These are phyloP conservation scores for Parietaria judaica DNA, from an alignment of 306 rosid species.

Conservation along the genomic window DNA sequence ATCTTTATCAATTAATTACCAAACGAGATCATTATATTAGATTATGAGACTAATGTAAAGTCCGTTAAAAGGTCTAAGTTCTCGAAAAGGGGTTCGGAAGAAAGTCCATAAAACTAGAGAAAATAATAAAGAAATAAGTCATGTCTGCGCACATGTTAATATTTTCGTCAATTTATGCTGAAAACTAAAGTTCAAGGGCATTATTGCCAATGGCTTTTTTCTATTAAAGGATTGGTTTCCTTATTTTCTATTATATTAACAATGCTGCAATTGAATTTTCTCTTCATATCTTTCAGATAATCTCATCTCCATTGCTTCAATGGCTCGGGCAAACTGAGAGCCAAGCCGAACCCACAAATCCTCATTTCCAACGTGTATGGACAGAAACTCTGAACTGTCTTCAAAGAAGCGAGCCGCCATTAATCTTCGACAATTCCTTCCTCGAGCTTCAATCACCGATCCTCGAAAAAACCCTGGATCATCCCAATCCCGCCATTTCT, in stretches of 20 bases:
- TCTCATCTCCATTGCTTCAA: constrained; percentile 52
- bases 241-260: background rate
- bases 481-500: constrained; percentile 55
- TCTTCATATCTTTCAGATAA: constrained; percentile 33
- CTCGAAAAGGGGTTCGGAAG: too few species aligned
- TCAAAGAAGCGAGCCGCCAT: constrained; percentile 47
- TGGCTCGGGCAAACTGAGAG: constrained; percentile 48
- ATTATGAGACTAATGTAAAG: too few species aligned
- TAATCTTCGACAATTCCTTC: constrained; percentile 49
- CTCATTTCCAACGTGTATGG: constrained; percentile 53
- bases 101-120: too few species aligned
- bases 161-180: too few species aligned
- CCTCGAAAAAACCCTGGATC: constrained; percentile 67
- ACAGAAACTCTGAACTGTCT: constrained; percentile 45
- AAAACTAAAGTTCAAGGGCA: too few species aligned
- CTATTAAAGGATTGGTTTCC: background rate
- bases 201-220: too few species aligned
- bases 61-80: too few species aligned
- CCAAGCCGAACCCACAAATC: constrained; percentile 32
- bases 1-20: too few species aligned
- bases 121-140: too few species aligned
- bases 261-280: background rate
- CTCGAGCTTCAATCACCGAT: constrained; percentile 54
- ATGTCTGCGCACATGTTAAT: too few species aligned
- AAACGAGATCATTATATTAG: too few species aligned